phyloP scores from a whole-genome alignment of 768 basidiomycete species.

The Mycena olivaceomarginata region DNA sequence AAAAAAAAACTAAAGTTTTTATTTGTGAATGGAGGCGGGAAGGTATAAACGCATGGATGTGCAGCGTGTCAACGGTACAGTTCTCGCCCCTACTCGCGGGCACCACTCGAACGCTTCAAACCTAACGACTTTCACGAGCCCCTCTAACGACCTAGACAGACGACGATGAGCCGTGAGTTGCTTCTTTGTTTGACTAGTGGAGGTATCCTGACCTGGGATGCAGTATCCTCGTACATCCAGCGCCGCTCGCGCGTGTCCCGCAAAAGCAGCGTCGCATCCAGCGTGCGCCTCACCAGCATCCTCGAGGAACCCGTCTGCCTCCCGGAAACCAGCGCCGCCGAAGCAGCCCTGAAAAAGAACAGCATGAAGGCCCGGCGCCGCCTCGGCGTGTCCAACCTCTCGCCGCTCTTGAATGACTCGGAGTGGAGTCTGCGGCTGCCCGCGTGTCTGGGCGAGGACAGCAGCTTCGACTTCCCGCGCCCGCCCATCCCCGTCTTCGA shows the following conservation, averaged over 20 bases:
- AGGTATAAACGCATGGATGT: background rate
- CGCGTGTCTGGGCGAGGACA: background rate
- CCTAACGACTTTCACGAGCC: background rate
- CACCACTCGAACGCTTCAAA: background rate
- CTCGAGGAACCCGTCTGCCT: conserved; percentile 8
- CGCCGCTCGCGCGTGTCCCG: conserved; percentile 37
- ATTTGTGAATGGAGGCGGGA: background rate
- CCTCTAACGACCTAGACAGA: background rate
- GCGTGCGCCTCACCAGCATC: conserved; percentile 13
- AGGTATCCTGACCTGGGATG: background rate
- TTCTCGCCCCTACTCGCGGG: background rate
- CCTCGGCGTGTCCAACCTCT: conserved; percentile 36
- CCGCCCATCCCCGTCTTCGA: conserved; percentile 4
- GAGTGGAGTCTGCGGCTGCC: background rate
- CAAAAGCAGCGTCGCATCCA: conserved; percentile 7
- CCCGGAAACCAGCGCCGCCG: background rate
- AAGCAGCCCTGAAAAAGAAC: conserved; percentile 7
- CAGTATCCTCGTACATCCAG: conserved; percentile 35
- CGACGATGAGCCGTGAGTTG: background rate
- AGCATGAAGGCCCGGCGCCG: conserved; percentile 40
- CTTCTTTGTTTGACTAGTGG: background rate
- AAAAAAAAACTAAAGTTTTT: no score
- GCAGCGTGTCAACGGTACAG: background rate
- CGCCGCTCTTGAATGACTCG: background rate
- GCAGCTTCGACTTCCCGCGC: background rate